Percentiles rank a stretch among this genome's conserved stretches.
Conservation (phyloP, 768 basidiomycete genomes). For the Boletus reticulatus region DNA sequence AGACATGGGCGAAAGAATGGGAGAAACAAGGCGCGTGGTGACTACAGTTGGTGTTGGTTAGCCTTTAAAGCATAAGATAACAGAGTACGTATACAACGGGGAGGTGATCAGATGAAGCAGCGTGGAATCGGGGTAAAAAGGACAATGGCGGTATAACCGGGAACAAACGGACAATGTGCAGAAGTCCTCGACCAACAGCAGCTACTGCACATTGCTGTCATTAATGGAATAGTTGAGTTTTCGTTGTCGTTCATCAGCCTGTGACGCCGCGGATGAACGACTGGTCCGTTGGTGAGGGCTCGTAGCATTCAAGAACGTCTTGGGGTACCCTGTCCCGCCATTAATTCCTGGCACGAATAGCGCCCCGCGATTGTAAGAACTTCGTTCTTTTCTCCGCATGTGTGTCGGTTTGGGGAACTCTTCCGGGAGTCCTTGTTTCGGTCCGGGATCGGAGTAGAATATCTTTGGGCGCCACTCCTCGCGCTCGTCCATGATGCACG, state of each 20-base stretch:
- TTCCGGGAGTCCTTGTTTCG: conserved; percentile 70
- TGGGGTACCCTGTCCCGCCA: conserved; percentile 24
- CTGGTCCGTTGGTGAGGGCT: conserved; percentile 15
- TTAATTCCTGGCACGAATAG: conserved; percentile 55
- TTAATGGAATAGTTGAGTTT: conserved; percentile 13
- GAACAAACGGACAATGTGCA: not conserved
- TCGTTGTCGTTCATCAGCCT: conserved; percentile 26
- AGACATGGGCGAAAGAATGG: conserved; percentile 1
- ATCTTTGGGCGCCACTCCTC: conserved; percentile 84
- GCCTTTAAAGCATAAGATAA: conserved; percentile 34
- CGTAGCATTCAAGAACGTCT: conserved; percentile 27
- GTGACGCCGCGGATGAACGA: conserved; percentile 13
- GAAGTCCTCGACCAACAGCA: not conserved
- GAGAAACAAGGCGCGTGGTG: conserved; percentile 4
- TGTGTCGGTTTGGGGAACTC: conserved; percentile 84
- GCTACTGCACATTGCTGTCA: conserved; percentile 9
- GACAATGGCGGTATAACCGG: conserved; percentile 8
- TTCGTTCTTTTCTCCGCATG: conserved; percentile 78
- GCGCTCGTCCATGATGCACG: conserved; percentile 84
- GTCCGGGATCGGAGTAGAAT: conserved; percentile 71
- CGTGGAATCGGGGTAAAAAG: conserved; percentile 2
- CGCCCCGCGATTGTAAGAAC: conserved; percentile 72
- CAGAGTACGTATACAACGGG: conserved; percentile 27
- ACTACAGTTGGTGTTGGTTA: conserved; percentile 24
- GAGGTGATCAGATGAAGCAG: conserved; percentile 19